Evolutionary conservation across 495 filamentous ascomycete genomes (phyloP), one percentile per base, ranked within the genome.

Genomic region (Cercophora newfieldiana): DNA sequence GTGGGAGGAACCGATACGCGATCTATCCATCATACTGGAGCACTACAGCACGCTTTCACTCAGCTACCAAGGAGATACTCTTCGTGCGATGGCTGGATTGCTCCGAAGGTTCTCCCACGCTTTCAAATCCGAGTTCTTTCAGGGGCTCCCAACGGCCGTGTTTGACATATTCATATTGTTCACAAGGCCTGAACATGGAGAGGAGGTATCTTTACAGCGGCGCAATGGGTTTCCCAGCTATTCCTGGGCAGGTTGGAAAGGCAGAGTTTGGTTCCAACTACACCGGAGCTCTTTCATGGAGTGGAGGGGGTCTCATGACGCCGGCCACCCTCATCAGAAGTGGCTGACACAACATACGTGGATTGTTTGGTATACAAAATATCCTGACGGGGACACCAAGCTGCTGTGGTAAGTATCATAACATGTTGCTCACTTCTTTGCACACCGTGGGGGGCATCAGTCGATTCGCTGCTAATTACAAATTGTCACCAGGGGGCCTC

Each of bases 281-380:
- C 22, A 7, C 3, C 7, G 7, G 1, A 28, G 25, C 6, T 1
- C 21, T 53, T 53, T 8, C 21, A 16, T 14, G 24, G 24, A 21
- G 21, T 22, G 7, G 56, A 69, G 44, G n/a, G n/a, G n/a, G n/a
- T n/a, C n/a, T n/a, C n/a, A n/a, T n/a, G n/a, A n/a, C n/a, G n/a
- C n/a, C n/a, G n/a, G n/a, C n/a, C n/a, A n/a, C n/a, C n/a, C n/a
- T n/a, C n/a, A n/a, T n/a, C n/a, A n/a, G n/a, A 19, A 66, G 16
- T 69, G 62, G 53, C 63, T 65, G 2, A 21, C 25, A 3, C 24
- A 57, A 1, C 1, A 51, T n/a, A 66, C 58, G 14, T 69, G 67
- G 67, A 69, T 69, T 59, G 30, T 66, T 22, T 69, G 67, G 67
- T 69, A 66, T 33, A 66, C 44, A 30, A 31, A 26, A 66, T 19